Evolutionary conservation across 768 basidiomycete species (phyloP), one percentile per base, ranked within the genome.

Genomic region (Omphalotus guepiniiformis): DNA sequence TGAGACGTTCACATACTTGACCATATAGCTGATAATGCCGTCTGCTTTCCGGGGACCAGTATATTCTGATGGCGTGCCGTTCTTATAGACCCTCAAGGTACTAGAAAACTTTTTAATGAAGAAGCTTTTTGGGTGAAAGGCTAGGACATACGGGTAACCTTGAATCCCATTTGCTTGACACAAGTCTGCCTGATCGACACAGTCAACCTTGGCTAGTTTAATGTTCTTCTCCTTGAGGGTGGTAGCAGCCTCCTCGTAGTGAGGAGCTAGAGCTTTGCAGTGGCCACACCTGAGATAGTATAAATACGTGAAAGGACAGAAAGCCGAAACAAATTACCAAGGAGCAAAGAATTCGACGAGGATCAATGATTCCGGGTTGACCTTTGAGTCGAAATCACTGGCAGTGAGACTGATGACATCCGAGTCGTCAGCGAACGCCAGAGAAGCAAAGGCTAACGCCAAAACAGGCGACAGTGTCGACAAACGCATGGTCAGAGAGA

Each of bases 301-400:
- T 8, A 11, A 29, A 26, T 11, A 21, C 15, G 16, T 19, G 9
- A 34, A 19, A 34, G 19, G 4, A 4, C n/a, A 6, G 13, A 30
- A 37, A 8, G 26, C 19, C 21, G n/a, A 23, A 39, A 16, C 15
- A 22, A 53, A 61, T 8, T 59, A 88, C 88, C 88, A 92, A 53
- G 88, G 89, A 22, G 90, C 89, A 62, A 90, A 95, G 83, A 93
- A 98, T 74, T 98, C 95, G 52, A 97, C 88, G 25, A 98, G 77
- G 52, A 92, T 81, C 53, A 95, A 69, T 16, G 83, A 63, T 60
- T 91, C 88, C 3, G 72, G 64, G 51, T 73, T 69, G 49, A 94
- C 80, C 48, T 75, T 63, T 25, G 75, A 67, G 54, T 85, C 77
- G 63, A 96, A 94, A 58, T 73, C 80, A 53, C 72, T 65, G 35